Percentiles rank a stretch among this genome's conserved stretches.
Evolutionary conservation across 257 asterid genomes (phyloP).

Genomic region (Gentiana straminea): DNA sequence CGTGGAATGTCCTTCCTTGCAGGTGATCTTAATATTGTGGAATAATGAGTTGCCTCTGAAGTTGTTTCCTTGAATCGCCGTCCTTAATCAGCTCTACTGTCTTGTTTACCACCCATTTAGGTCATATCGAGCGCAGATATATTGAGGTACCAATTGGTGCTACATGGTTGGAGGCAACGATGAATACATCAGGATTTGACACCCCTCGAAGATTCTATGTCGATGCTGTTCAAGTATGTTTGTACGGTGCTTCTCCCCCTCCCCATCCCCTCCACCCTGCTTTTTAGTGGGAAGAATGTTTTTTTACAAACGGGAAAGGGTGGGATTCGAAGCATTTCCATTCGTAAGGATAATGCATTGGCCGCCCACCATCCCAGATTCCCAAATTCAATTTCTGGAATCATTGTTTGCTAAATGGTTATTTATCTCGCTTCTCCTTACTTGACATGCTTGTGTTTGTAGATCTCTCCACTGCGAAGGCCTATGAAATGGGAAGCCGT

Average conservation of each 20-base stretch:
- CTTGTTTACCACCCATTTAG: conserved; percentile 26
- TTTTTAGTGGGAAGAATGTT: too few relatives aligned
- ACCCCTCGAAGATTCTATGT: conserved; percentile 81
- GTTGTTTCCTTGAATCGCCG: conserved; percentile 4
- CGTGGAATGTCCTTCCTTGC: conserved; percentile 68
- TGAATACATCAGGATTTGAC: conserved; percentile 73
- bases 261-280: too few relatives aligned
- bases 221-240: conserved; percentile 80
- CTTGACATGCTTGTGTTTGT: conserved; percentile 26
- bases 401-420: conserved; percentile 1
- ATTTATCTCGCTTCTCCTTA: conserved; percentile 6
- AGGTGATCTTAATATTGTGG: conserved; percentile 34
- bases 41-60: conserved; percentile 1
- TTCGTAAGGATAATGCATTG: too few relatives aligned
- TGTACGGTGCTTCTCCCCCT: not conserved
- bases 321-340: too few relatives aligned
- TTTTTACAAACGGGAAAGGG: too few relatives aligned
- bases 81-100: not conserved
- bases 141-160: conserved; percentile 92
- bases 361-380: too few relatives aligned
- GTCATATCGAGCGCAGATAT: conserved; percentile 79
- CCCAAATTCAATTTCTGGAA: too few relatives aligned
- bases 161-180: conserved; percentile 88
- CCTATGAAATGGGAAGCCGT: conserved; percentile 89
- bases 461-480: conserved; percentile 85